Base-by-base conservation (phyloP, 306 rosid species). In the Neltuma alba region DNA sequence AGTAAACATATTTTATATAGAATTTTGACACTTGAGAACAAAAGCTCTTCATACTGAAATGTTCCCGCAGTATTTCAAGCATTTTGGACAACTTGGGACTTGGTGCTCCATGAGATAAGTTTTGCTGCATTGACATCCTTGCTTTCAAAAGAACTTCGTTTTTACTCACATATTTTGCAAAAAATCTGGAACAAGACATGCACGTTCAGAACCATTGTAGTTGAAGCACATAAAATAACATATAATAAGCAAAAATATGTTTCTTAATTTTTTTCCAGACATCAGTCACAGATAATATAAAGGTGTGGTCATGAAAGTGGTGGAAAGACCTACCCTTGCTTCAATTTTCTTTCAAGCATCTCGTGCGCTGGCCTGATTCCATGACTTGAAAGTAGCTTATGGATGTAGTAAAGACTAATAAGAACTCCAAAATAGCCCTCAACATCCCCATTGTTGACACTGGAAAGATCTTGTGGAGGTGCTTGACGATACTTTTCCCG, bases 381-480 rank as follows among this genome's bases (percentile, higher is more conserved):
- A 72, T 95, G 99, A 85, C 93, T 88, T 78, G 97, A 91, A 68
- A 95, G 90, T 76, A 95, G 89, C 90, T 91, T 95, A 70, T 90
- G 94, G 66, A 95, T 89, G 86, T 95, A 96, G 85, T 84, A 91
- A 78, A 93, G 92, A 64, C 95, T 87, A 25, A 95, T 86, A 50
- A 94, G 97, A 79, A 93, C 91, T 85, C 99, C 99, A 90, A 91
- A 92, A 81, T 75, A 89, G 52, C 98, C 94, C 87, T 95, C 99
- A 80, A 93, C 86, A 9, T 91, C 99, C 42, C 72, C 88, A 77
- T 48, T 68, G 82, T 84, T 89, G 47, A 82, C 78, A 69, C 84
- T 86, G 50, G 94, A 83, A 79, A 84, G 76, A 83, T 82, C 86
- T 69, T 77, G 88, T 62, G 87, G 83, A 82, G 87, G 86, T 73